Percentiles rank a stretch among this genome's conserved stretches.
phyloP scores from a whole-genome alignment of 768 basidiomycete species.

The Mycena rebaudengoi region DNA sequence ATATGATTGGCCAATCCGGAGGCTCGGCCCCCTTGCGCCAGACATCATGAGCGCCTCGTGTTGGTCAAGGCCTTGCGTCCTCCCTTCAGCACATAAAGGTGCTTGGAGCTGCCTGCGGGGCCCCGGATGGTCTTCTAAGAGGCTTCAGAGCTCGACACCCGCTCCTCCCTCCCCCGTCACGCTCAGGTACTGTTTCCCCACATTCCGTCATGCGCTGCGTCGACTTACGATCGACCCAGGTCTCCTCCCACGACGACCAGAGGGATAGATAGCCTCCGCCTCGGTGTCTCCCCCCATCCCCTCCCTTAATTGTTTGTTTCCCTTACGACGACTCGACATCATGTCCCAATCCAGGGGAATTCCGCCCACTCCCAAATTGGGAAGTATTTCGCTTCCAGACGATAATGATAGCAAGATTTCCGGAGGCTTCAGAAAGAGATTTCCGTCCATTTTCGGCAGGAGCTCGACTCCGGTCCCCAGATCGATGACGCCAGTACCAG shows the following conservation, averaged over 20 bases:
- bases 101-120: constrained; percentile 25
- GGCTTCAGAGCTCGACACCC: constrained; percentile 9
- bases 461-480: constrained; percentile 2
- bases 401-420: constrained; percentile 24
- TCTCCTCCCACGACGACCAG: no score
- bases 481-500: constrained; percentile 27
- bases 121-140: constrained; percentile 25
- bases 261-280: constrained; percentile 20
- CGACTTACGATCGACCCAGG: no score
- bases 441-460: constrained; percentile 24
- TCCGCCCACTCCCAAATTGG: constrained; percentile 28
- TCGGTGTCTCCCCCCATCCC: not conserved
- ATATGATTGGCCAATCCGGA: constrained; percentile 24
- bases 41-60: constrained; percentile 31
- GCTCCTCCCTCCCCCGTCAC: constrained; percentile 19
- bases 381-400: constrained; percentile 25
- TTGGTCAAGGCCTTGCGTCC: constrained; percentile 32
- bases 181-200: constrained; percentile 4
- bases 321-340: constrained; percentile 20
- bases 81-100: constrained; percentile 32
- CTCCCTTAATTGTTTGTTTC: constrained; percentile 6
- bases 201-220: no score
- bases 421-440: constrained; percentile 18
- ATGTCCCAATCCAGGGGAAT: constrained; percentile 26
- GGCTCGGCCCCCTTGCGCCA: constrained; percentile 18